Evolutionary conservation across 805 yeast species (phyloP).

Genomic region (Barnettozyma populi): DNA sequence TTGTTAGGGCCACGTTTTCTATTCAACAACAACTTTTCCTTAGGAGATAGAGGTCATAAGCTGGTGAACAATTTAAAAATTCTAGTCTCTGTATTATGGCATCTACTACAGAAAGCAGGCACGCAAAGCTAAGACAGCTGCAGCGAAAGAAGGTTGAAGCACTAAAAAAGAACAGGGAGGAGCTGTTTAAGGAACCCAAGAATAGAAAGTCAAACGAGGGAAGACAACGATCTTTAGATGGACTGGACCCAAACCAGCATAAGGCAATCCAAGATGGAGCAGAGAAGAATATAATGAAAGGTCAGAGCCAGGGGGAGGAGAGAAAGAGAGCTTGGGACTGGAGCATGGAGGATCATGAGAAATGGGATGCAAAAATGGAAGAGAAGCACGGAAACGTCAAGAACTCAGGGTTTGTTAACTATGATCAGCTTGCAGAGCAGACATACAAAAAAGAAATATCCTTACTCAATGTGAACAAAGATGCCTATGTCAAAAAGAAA

Average conservation of each 20-base stretch:
- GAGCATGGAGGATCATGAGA: constrained; percentile 59
- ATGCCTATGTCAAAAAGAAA: constrained; percentile 39
- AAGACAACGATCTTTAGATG: constrained; percentile 26
- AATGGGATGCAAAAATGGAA: constrained; percentile 46
- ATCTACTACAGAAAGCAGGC: constrained; percentile 8
- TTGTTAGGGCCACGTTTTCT: not conserved
- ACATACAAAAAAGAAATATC: constrained; percentile 52
- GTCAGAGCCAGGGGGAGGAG: constrained; percentile 36
- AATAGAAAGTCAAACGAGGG: constrained; percentile 20
- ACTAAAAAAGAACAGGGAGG: constrained; percentile 30
- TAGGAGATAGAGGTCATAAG: no score
- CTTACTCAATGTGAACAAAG: constrained; percentile 33
- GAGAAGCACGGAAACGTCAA: constrained; percentile 24
- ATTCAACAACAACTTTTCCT: not conserved
- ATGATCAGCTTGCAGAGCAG: constrained; percentile 50
- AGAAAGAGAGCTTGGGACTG: constrained; percentile 46
- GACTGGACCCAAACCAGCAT: constrained; percentile 28
- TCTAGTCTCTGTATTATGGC: not conserved
- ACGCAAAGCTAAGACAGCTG: constrained; percentile 25
- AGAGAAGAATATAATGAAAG: constrained; percentile 25
- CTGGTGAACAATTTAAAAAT: no score
- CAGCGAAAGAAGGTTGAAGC: constrained; percentile 27
- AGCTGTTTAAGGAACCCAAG: constrained; percentile 32
- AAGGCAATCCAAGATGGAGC: constrained; percentile 28
- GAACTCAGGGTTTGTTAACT: constrained; percentile 42